Evolutionary conservation across 805 yeast genomes (phyloP).

Genomic region (Pichia heedii): DNA sequence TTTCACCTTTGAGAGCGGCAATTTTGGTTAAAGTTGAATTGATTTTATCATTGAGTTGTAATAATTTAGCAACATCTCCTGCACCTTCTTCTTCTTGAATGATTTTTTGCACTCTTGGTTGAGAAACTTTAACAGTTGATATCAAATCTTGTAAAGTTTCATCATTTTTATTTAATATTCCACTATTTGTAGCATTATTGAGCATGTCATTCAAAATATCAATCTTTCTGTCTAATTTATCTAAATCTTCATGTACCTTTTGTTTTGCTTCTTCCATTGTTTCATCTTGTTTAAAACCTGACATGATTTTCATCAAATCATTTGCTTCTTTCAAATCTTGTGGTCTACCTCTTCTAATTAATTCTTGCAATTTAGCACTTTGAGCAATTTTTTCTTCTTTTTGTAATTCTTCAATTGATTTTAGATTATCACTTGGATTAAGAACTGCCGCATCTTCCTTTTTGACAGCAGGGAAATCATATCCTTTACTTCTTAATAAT

Average conservation of each 20-base stretch:
- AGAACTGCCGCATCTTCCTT: constrained; percentile 88
- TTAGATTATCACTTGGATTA: constrained; percentile 79
- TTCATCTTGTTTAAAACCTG: constrained; percentile 88
- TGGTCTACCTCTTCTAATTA: constrained; percentile 92
- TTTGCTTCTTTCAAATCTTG: constrained; percentile 94
- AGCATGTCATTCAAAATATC: constrained; percentile 87
- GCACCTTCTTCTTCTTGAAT: constrained; percentile 71
- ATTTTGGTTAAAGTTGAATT: constrained; percentile 61
- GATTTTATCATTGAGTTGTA: constrained; percentile 66
- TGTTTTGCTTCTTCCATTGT: constrained; percentile 61
- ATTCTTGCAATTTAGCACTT: constrained; percentile 89
- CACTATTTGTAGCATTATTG: constrained; percentile 35
- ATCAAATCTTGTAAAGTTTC: constrained; percentile 79
- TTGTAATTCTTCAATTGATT: constrained; percentile 83
- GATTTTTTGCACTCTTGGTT: constrained; percentile 78
- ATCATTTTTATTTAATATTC: constrained; percentile 33
- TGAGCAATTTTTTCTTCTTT: constrained; percentile 90
- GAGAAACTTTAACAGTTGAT: constrained; percentile 69
- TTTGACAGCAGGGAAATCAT: constrained; percentile 84
- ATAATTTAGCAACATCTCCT: constrained; percentile 55
- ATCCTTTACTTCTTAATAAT: constrained; percentile 80
- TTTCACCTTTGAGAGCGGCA: constrained; percentile 56
- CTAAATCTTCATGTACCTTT: constrained; percentile 74
- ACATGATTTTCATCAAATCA: constrained; percentile 94
- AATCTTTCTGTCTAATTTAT: constrained; percentile 74